phyloP scores from a whole-genome alignment of 1,139 yeast genomes.

The Protomyces gravidus region DNA sequence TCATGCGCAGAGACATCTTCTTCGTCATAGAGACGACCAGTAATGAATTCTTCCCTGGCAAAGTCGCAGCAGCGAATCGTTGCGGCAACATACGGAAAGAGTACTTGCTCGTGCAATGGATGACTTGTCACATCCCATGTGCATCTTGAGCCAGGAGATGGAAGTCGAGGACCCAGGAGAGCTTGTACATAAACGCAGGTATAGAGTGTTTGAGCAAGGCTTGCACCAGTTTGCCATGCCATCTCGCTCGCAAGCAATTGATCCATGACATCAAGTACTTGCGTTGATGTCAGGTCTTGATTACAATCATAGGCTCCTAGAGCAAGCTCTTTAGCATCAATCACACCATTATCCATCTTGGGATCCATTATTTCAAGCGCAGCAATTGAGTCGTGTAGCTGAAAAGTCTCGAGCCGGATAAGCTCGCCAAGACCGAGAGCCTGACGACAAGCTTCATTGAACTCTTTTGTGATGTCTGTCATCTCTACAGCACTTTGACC shows the following conservation, averaged over 20 bases:
- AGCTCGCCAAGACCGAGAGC: conserved; percentile 27
- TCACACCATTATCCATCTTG: conserved; percentile 31
- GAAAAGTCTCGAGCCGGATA: conserved; percentile 21
- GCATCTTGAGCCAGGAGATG: no score
- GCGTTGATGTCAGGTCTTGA: background rate
- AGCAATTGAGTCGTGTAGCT: conserved; percentile 30
- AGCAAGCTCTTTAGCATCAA: conserved; percentile 2
- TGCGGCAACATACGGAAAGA: conserved; percentile 27
- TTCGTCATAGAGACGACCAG: conserved; percentile 27
- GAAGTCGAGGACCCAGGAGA: background rate
- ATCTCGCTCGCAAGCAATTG: conserved; percentile 26
- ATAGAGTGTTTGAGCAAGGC: conserved; percentile 29
- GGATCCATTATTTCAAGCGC: conserved; percentile 33
- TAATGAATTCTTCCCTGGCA: conserved; percentile 14
- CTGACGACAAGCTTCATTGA: conserved; percentile 5
- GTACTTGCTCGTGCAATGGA: conserved; percentile 10
- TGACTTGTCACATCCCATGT: background rate
- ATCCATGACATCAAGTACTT: conserved; percentile 23
- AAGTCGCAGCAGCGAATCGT: conserved; percentile 13
- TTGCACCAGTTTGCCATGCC: conserved; percentile 29
- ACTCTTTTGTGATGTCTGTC: conserved; percentile 9
- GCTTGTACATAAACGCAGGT: conserved; percentile 26
- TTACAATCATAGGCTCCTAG: conserved; percentile 5
- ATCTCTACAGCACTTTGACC: background rate
- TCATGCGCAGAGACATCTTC: conserved; percentile 24